These are phyloP conservation scores for Phialophora chinensis DNA, from an alignment of 2,329 filamentous ascomycete species.

Conservation along the genomic window DNA sequence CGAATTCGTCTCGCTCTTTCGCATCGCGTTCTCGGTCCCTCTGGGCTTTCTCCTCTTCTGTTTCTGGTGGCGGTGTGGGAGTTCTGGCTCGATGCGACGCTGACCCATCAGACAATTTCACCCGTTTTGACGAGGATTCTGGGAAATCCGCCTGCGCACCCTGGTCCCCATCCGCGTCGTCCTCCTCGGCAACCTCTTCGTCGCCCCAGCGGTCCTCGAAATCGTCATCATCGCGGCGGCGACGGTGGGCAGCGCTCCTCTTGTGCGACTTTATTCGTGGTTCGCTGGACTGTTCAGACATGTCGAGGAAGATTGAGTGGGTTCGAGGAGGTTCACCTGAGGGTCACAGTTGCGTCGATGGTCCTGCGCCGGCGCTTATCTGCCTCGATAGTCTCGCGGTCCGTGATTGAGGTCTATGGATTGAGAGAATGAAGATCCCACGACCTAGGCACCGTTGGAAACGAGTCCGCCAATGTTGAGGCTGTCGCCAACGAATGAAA, in stretches of 20 bases:
- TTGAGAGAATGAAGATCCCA: background rate
- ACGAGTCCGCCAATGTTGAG: background rate
- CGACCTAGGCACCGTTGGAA: background rate
- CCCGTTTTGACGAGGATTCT: slow-evolving; percentile 73
- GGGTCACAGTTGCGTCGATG: background rate
- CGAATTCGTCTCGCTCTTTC: slow-evolving; percentile 78
- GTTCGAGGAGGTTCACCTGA: slow-evolving; percentile 24
- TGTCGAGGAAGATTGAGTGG: slow-evolving; percentile 16
- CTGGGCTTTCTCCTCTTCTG: slow-evolving; percentile 64
- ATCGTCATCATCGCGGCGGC: slow-evolving; percentile 51
- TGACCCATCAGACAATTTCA: slow-evolving; percentile 66
- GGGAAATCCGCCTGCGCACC: slow-evolving; percentile 66
- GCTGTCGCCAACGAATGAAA: background rate
- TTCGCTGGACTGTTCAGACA: slow-evolving; percentile 35
- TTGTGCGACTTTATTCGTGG: slow-evolving; percentile 30
- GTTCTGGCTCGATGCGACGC: slow-evolving; percentile 41
- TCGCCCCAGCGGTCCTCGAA: slow-evolving; percentile 84
- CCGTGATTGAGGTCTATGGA: background rate
- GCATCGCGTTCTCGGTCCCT: slow-evolving; percentile 68
- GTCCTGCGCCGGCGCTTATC: background rate
- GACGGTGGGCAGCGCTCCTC: slow-evolving; percentile 29
- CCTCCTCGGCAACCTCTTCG: slow-evolving; percentile 64
- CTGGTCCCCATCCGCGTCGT: slow-evolving; percentile 54
- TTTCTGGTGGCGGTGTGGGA: slow-evolving; percentile 45
- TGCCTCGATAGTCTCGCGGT: background rate